Evolutionary conservation across 148 eudicot genomes (phyloP), one percentile per base, ranked within the genome.

Genomic region (Selenicereus undatus): DNA sequence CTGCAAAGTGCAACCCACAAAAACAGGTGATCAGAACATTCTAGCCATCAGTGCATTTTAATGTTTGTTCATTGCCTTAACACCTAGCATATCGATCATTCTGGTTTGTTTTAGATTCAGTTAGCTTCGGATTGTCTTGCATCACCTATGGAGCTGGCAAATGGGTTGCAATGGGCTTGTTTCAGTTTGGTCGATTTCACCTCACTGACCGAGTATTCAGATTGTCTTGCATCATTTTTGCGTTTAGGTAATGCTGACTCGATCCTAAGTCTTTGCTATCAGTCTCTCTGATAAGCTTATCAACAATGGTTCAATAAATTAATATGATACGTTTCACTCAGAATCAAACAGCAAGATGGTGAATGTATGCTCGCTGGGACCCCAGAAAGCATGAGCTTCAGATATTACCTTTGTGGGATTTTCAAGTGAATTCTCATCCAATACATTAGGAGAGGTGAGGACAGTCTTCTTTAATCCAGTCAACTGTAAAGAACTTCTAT

Each of bases 381-480:
- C n/a, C 58, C 14, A 26, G 29, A 80, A 60, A 45, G 12, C 27
- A 79, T 54, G 56, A 22, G 52, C 73, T 76, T 39, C 27, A 71
- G 16, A 64, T 68, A n/a, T 60, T 88, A 96, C 99, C 99, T 96
- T 96, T 2, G 22, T 83, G 66, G 99, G 99, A 79, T 84, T 81
- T 21, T 80, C 82, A 82, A 96, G 93, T 48, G 97, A 91, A 85
- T 96, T 96, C 84, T 96, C 99, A 86, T 92, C 98, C 95, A 82
- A 87, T 65, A 89, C 84, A 85, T 88, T 89, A 22, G 75, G 21
- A 76, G 99, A 96, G 52, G 94, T 83, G 11, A 96, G 90, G 29
- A 89, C 79, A 20, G 93, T 91, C 86, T 79, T 86, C 52, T 74
- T 82, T 70, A 89, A 87, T 10, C 94, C 95, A 21, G 56, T 56